Evolutionary conservation across 1,284 basidiomycete species (phyloP), one percentile per base, ranked within the genome.

Genomic region (Coniophora puteana): DNA sequence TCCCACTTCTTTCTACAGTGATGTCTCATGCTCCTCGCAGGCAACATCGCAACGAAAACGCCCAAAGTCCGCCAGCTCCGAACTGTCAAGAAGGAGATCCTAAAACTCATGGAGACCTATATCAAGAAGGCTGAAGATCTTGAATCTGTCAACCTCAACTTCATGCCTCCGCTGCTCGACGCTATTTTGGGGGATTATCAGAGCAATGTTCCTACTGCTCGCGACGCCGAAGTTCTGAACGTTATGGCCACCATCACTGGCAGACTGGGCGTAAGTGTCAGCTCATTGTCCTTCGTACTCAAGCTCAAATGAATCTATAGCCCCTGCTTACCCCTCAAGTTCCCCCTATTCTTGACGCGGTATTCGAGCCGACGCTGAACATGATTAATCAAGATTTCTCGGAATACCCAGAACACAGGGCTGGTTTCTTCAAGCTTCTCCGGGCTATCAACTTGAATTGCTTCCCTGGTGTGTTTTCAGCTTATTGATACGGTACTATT

Each of bases 301-400:
- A 24, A 23, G 14, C 14, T 10, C 23, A 22, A 26, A 48, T 49
- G 47, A 48, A 40, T 40, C 46, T 40, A 7, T 47, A 93, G 90
- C 64, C 74, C 22, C 72, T 93, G 34, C 76, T 99, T 40, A 95
- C 89, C 8, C 89, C 93, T 23, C 94, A 99, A 80, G 89, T 99
- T n/a, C 85, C 89, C 2, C 89, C 95, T 4, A 90, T 97, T 45
- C 76, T 99, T 27, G 96, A 99, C 55, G 93, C 95, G 13, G 91
- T 99, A 38, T 99, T 99, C 55, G 94, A 97, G 67, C 93, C 93
- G 30, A 99, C 96, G 4, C 70, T 99, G 47, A 88, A 85, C 57
- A 99, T 99, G 96, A 99, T 99, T 65, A 98, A 96, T 66, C 90
- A 96, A 74, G 96, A 99, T 71, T 96, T 99, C 57, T 74, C 94